Conservation (phyloP, 306 rosid species). For the Sesbania bispinosa region DNA sequence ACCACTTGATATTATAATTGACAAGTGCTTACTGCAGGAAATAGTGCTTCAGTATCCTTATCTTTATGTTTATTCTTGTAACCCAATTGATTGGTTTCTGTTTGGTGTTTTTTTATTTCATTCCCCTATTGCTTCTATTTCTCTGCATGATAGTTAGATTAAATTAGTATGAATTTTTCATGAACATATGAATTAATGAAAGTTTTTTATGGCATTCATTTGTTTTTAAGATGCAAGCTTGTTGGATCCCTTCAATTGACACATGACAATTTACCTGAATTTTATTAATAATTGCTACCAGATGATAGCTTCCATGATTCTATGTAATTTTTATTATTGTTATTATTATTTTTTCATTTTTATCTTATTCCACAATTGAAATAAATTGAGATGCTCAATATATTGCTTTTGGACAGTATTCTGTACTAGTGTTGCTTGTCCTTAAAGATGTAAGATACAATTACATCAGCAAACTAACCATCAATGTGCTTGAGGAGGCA, state of each 20-base stretch:
- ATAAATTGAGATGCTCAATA: slow-evolving; percentile 20
- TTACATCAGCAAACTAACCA: slow-evolving; percentile 85
- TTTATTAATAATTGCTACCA: slow-evolving; percentile 4
- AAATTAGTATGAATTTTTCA: background rate
- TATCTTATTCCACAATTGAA: slow-evolving; percentile 17
- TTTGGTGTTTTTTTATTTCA: background rate
- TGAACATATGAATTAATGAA: background rate
- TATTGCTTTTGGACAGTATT: slow-evolving; percentile 20
- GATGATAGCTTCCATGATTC: slow-evolving; percentile 10
- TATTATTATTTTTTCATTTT: background rate
- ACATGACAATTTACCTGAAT: background rate
- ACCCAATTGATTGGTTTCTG: slow-evolving; percentile 3
- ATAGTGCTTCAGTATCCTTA: slow-evolving; percentile 93
- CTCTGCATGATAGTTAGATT: background rate
- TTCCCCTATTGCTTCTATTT: slow-evolving; percentile 15
- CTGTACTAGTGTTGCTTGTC: slow-evolving; percentile 31
- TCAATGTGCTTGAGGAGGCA: slow-evolving; percentile 83
- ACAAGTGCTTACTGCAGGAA: slow-evolving; percentile 89
- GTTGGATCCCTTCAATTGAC: background rate
- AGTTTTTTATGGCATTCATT: background rate
- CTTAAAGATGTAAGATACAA: slow-evolving; percentile 69
- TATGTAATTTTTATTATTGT: background rate
- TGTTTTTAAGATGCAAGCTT: background rate
- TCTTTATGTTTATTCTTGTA: slow-evolving; percentile 17
- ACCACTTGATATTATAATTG: slow-evolving; percentile 83